Evolutionary conservation across 352 stramenopile species (phyloP), one percentile per base, ranked within the genome.

Genomic region (Globisporangium spinosum): DNA sequence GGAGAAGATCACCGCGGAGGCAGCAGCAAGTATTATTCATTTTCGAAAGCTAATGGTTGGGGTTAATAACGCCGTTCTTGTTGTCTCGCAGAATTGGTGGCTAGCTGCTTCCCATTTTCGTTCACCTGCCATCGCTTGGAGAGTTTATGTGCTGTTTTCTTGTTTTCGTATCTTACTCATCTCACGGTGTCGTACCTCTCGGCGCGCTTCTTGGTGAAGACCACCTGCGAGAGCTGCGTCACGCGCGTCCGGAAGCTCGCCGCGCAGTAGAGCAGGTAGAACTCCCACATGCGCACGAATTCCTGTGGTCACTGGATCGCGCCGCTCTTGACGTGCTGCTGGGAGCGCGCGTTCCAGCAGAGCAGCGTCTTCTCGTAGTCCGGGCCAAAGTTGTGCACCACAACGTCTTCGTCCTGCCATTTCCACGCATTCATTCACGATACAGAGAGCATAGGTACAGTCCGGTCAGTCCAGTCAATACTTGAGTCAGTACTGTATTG

Each of bases 201-300:
- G 29, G 61, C 45, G 59, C 82, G 78, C 72, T 91, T 91, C 83
- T 94, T 94, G 38, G 84, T 90, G 76, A 85, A 94, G 58, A 91
- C 79, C 67, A 91, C 72, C 72, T 94, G 86, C 68, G 80, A 77
- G n/a, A 94, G 75, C 70, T 92, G 83, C 66, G 92, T 90, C 58
- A 83, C 92, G 70, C 86, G 79, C 54, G 86, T 83, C 49, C 86
- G 83, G 80, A 97, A 97, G 67, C 86, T 86, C 29, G 87, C 87
- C 51, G 86, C 83, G 71, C 89, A 97, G 83, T 97, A 95, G 60
- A 83, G 76, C 62, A 97, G 71, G 80, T 97, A 95, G 68, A 89
- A 95, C 62, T 95, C 85, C 84, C 85, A 97, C 85, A 94, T 93
- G 61, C 89, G 86, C 66, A 88, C 78, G 70, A 94, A 97, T n/a